Percentiles rank a stretch among this genome's conserved stretches.
These are phyloP conservation scores for Corinectria fuckeliana DNA, from an alignment of 2,329 filamentous ascomycete species.

Conservation along the genomic window DNA sequence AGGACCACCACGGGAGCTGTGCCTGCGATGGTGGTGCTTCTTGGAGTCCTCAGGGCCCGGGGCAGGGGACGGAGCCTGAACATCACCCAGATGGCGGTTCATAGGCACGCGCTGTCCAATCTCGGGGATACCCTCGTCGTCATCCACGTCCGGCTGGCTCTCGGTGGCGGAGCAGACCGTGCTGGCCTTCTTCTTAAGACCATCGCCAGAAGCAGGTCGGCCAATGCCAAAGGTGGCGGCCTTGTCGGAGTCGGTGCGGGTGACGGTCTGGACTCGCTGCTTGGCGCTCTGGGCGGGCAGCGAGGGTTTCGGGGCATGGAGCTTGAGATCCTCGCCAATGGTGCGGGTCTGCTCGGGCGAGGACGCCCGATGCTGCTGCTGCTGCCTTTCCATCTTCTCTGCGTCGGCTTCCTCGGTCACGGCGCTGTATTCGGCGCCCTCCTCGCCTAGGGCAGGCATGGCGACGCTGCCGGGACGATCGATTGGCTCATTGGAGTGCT, in stretches of 20 bases:
- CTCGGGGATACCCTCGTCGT: slow-evolving; percentile 89
- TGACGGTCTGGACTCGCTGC: slow-evolving; percentile 81
- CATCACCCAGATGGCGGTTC: slow-evolving; percentile 90
- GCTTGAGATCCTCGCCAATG: slow-evolving; percentile 79
- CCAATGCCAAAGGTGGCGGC: slow-evolving; percentile 87
- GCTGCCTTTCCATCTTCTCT: slow-evolving; percentile 48
- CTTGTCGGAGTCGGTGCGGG: slow-evolving; percentile 87
- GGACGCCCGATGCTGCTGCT: slow-evolving; percentile 42
- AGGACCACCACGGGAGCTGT: slow-evolving; percentile 73
- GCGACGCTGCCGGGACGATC: slow-evolving; percentile 77
- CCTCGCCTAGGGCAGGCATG: slow-evolving; percentile 85
- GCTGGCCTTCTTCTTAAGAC: slow-evolving; percentile 69
- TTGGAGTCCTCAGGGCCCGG: slow-evolving; percentile 55
- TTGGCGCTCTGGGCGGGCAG: slow-evolving; percentile 82
- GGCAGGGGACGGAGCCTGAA: slow-evolving; percentile 89
- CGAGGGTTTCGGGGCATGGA: slow-evolving; percentile 89
- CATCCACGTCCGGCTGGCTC: slow-evolving; percentile 61
- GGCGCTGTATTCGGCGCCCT: slow-evolving; percentile 85
- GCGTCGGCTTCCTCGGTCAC: slow-evolving; percentile 51
- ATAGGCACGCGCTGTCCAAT: slow-evolving; percentile 94
- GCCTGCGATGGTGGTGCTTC: slow-evolving; percentile 71
- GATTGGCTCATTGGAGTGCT: slow-evolving; percentile 50
- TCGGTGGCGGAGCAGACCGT: slow-evolving; percentile 62
- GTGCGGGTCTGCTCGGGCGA: slow-evolving; percentile 78
- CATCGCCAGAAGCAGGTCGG: slow-evolving; percentile 59